Evolutionary conservation across 106 monocot genomes (phyloP), one percentile per base, ranked within the genome.

Genomic region (Allium sativum): DNA sequence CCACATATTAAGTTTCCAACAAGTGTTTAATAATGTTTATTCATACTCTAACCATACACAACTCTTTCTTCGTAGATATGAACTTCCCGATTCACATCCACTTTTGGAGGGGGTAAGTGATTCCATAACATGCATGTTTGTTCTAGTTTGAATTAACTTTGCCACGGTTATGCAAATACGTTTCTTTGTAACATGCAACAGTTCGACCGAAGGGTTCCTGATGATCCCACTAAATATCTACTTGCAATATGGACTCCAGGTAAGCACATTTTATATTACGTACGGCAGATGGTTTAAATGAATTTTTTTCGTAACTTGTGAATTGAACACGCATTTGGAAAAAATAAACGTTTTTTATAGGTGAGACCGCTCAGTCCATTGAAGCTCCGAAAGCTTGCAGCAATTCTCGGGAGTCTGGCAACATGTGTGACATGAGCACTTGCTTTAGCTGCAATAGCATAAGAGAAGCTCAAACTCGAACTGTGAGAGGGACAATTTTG

Each of bases 201-300:
- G 85, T 11, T 80, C 68, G 85, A 85, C 48, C 65, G 48, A 74
- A 77, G 85, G 72, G 81, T 74, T 56, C 74, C 74, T 41, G 77
- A 81, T 71, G 85, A 85, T 69, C 85, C 85, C 21, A 68, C 68
- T 20, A 72, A 76, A 18, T 85, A 85, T 66, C 85, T 85, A 44
- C 77, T 85, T 53, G 77, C 81, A n/a, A 85, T 85, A 61, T 85
- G 85, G 85, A 73, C 84, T n/a, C 84, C 84, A 74, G 85, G 85
- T 64, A 73, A 61, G 68, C 17, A 45, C 10, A 56, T 19, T 59
- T 14, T 57, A 6, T 31, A 45, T 65, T 12, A 54, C 10, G 48
- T 12, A 54, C 44, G 3, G 55, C 2, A 4, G 18, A 13, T 19
- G 9, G 19, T 44, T 8, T 13, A 17, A 1, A n/a, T n/a, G 13